phyloP scores from a whole-genome alignment of 2,329 filamentous ascomycete genomes.

The Colletotrichum agaves region DNA sequence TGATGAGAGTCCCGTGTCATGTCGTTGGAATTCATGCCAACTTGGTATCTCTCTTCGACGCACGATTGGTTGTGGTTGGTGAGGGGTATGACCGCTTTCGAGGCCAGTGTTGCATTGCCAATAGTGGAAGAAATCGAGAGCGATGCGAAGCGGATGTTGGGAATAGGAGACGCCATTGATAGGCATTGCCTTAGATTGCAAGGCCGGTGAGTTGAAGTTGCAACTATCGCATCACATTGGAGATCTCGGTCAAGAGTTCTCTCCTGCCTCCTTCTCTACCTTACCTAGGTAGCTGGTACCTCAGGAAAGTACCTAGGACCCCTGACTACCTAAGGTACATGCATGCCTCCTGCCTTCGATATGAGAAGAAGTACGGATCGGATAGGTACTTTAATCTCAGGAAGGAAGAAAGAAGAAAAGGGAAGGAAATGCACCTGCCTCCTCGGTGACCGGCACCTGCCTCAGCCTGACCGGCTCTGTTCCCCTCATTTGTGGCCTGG shows the following conservation, averaged over 20 bases:
- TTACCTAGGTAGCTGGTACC: not conserved
- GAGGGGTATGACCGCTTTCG: conserved; percentile 28
- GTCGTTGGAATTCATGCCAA: conserved; percentile 22
- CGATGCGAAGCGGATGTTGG: not conserved
- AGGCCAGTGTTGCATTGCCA: conserved; percentile 33
- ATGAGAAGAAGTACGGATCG: not conserved
- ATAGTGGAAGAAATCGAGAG: conserved; percentile 14
- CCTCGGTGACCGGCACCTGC: not conserved
- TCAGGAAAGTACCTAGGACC: not conserved
- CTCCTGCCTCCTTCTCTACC: not conserved
- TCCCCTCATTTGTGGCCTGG: not conserved
- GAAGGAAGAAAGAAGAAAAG: not conserved
- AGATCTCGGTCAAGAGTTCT: conserved; percentile 18
- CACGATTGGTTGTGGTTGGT: conserved; percentile 24
- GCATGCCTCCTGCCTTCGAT: not conserved
- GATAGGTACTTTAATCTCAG: not conserved
- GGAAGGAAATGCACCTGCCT: not conserved
- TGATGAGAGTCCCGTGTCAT: conserved; percentile 30
- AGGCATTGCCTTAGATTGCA: not conserved
- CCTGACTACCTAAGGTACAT: too few species aligned
- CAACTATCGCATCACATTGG: conserved; percentile 17
- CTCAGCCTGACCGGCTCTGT: not conserved
- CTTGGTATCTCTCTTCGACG: conserved; percentile 24
- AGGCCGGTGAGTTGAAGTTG: conserved; percentile 2
- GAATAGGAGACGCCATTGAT: not conserved